Evolutionary conservation across 225 moss, liverwort and hornwort genomes (phyloP), one percentile per base, ranked within the genome.

Genomic region (Antitrichia curtipendula): DNA sequence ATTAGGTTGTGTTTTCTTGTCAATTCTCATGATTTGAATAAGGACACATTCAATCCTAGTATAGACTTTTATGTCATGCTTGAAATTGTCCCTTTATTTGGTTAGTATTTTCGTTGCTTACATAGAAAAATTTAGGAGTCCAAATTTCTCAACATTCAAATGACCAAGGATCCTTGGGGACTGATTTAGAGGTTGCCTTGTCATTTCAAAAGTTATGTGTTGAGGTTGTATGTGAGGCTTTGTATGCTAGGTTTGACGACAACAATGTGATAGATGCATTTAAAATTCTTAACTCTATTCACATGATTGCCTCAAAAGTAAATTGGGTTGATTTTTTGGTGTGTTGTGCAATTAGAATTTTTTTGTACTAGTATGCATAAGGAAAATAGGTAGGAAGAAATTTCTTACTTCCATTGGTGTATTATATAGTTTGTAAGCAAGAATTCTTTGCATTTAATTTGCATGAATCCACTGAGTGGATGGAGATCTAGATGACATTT

Each of bases 341-440:
- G 1, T 24, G 1, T 13, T 69, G 24, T 24, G 0, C 24, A 40
- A 4, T 24, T 38, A 38, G 4, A 20, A 9, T 7, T 22, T 68
- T 38, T 23, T 66, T 68, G 8, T 2, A 38, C 0, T 0, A 13
- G 0, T 38, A 23, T 13, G 0, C 3, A 68, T 4, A 21, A 66
- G 8, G 8, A 4, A 23, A 68, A 68, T 68, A 2, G 23, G 0
- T 65, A n/a, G 11, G 21, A n/a, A 3, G 36, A 36, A 18, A 18
- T 16, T 34, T 34, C 19, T 64, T 36, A 64, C 19, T 19, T 64
- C 8, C 3, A 10, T 19, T 64, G 8, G 64, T 36, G 10, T 19
- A 64, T 64, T 64, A 3, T 36, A 19, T 10, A 36, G 9, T 6
- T 1, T 64, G 6, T 36, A 36, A 36, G 36, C 8, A 36, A 19